Base-by-base conservation (phyloP, 2,329 filamentous ascomycete species). In the Venturia oleaginea region DNA sequence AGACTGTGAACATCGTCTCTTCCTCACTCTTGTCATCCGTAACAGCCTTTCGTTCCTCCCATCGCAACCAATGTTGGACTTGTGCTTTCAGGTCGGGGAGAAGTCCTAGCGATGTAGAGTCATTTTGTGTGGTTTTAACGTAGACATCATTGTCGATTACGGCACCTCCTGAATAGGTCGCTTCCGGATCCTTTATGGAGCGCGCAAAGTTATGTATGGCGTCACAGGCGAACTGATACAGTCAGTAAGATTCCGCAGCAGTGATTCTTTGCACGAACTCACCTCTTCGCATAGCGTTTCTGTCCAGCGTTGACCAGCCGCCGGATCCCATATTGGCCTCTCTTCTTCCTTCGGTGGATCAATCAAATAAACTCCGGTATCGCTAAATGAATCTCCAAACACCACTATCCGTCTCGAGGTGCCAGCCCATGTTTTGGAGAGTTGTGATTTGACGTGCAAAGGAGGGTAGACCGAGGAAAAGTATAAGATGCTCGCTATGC, bases 361-460 rank as follows among this genome's bases (percentile, higher is more conserved):
- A 60, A 73, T 69, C 61, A 72, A 70, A 70, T 75, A 74, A 55
- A 66, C 69, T 30, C 73, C 73, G 51, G 69, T 74, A 68, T 76
- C 74, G 63, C 74, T 76, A 72, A 73, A 76, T 63, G 75, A 73
- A 62, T 75, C 72, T 15, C 74, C 74, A 67, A 76, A 76, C 30
- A 76, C 73, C 34, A 76, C 74, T 24, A 76, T 63, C 46, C 72
- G 71, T 63, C 71, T 71, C 37, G 71, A 66, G 34, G 65, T 68
- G 42, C 70, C 70, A 64, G 66, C 68, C 71, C 73, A 73, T 54
- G 67, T 70, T 61, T 71, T 69, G 51, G 71, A 67, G 55, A 73
- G 68, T 60, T 67, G 71, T 60, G 69, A 67, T 63, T 67, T 68
- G 27, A 75, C 65, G 54, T 69, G 67, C 64, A 69, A 64, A 46